A percentile compares a stretch with the other conserved stretches of the same genome.
phyloP scores from a whole-genome alignment of 2,329 filamentous ascomycete genomes.

The Plectosphaerella sp. region DNA sequence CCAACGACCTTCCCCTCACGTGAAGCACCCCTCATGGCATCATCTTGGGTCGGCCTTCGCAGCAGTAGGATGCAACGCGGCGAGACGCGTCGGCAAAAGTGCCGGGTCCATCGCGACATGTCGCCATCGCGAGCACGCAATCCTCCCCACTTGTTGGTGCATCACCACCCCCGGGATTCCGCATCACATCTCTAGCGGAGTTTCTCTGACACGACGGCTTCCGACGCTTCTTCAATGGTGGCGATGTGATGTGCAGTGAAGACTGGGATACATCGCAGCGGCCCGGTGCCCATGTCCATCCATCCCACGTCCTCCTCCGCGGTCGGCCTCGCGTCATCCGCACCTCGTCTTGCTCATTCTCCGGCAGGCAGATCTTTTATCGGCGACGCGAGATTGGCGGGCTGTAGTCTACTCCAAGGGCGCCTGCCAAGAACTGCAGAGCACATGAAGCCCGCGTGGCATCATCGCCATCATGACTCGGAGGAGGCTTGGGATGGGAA shows the following conservation, averaged over 20 bases:
- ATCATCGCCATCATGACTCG: background rate
- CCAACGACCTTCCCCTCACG: background rate
- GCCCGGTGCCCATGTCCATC: too few relatives aligned
- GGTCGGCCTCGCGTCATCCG: background rate
- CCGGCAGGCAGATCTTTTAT: background rate
- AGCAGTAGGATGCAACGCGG: too few relatives aligned
- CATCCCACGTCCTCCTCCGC: background rate
- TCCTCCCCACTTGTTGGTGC: constrained; percentile 13
- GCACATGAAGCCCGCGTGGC: background rate
- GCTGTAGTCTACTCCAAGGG: too few relatives aligned
- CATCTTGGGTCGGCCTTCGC: too few relatives aligned
- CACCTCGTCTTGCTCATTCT: background rate
- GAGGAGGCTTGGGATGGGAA: background rate
- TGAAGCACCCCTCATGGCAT: background rate
- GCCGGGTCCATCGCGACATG: constrained; percentile 1
- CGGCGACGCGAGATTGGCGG: too few relatives aligned
- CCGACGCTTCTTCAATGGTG: background rate
- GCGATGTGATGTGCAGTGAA: background rate
- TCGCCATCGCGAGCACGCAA: constrained; percentile 11
- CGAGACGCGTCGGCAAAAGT: background rate
- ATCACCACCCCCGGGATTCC: background rate
- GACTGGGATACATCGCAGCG: background rate
- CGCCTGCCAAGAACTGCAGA: too few relatives aligned
- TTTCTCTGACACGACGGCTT: background rate
- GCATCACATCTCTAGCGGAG: background rate